Conservation (phyloP, 2,329 filamentous ascomycete species). For the Tolypocladium tundrense region DNA sequence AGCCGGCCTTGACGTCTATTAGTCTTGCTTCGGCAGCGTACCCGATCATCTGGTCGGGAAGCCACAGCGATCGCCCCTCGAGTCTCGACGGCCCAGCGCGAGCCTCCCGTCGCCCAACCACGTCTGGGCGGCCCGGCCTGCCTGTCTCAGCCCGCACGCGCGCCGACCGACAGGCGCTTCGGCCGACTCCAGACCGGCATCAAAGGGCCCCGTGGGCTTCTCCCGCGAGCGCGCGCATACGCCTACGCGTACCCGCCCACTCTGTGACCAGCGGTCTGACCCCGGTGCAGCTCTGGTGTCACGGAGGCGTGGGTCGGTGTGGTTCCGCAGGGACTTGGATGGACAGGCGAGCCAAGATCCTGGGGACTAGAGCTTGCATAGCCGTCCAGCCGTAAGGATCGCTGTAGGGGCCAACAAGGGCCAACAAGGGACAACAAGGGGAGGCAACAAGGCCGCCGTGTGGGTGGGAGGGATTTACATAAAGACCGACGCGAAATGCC, state of each 20-base stretch:
- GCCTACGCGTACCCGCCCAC: conserved; percentile 13
- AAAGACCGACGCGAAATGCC: conserved; percentile 44
- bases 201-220: not conserved
- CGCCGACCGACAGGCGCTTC: not conserved
- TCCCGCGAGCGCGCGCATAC: conserved; percentile 12
- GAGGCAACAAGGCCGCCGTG: conserved; percentile 4
- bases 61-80: conserved; percentile 12
- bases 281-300: conserved; percentile 12
- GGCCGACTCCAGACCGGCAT: not conserved
- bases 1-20: conserved; percentile 16
- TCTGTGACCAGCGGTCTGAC: conserved; percentile 15
- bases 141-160: conserved; percentile 5
- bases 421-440: not conserved
- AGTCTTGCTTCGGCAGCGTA: conserved; percentile 11
- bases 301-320: conserved; percentile 21
- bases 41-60: conserved; percentile 14
- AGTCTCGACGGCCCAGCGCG: conserved; percentile 3
- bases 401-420: conserved; percentile 1
- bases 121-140: not conserved
- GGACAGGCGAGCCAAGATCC: conserved; percentile 14
- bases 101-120: conserved; percentile 1
- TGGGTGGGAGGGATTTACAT: conserved; percentile 26
- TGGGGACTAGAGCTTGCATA: conserved; percentile 20
- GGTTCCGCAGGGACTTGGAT: conserved; percentile 20
- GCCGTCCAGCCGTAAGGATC: conserved; percentile 15